These are phyloP conservation scores for Oldenlandia corymbosa DNA, from an alignment of 257 asterid species.

Conservation along the genomic window DNA sequence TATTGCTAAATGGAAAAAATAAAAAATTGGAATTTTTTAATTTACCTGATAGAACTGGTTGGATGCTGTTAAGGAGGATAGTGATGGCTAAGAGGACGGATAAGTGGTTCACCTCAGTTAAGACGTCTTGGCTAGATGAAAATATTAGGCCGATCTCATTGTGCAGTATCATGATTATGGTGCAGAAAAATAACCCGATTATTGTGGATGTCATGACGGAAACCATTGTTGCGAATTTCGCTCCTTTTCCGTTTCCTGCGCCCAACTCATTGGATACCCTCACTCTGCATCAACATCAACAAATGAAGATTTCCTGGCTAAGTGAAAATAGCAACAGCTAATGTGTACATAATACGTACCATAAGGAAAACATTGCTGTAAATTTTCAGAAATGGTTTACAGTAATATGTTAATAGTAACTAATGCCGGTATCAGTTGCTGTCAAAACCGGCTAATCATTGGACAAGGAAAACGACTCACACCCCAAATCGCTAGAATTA, in stretches of 20 bases:
- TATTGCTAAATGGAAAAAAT: no score
- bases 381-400: no score
- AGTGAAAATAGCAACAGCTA: no score
- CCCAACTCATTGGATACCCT: conserved; percentile 36
- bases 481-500: no score
- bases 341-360: no score
- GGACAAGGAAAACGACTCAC: no score
- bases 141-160: conserved; percentile 44
- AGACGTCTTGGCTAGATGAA: conserved; percentile 39
- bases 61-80: conserved; percentile 62
- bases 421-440: no score
- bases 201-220: conserved; percentile 37
- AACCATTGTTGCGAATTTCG: conserved; percentile 54
- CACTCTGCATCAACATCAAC: conserved; percentile 9
- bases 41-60: conserved; percentile 67
- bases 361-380: no score
- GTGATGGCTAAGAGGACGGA: conserved; percentile 56
- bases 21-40: no score
- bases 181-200: conserved; percentile 53
- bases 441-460: no score
- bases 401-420: no score
- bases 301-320: no score
- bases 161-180: conserved; percentile 41
- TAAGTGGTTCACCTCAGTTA: conserved; percentile 45
- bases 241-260: conserved; percentile 65